Evolutionary conservation across 192 early-diverging fungal species (phyloP).

Genomic region (Phycomyces nitens): DNA sequence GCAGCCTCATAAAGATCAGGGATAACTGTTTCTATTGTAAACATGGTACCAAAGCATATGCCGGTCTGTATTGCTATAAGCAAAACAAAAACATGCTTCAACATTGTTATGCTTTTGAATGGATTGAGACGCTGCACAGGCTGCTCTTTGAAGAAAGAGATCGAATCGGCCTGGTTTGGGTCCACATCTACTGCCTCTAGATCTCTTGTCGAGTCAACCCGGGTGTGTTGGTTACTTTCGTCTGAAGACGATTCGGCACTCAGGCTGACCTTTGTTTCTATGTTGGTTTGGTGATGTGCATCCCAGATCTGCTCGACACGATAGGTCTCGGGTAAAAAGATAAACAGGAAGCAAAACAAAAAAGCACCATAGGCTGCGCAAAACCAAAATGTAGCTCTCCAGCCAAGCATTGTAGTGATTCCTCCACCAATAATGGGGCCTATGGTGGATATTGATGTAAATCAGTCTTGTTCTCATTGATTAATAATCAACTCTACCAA

Average conservation of each 20-base stretch:
- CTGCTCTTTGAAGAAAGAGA: neutral
- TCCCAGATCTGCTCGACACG: slow-evolving; percentile 5
- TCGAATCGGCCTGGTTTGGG: neutral
- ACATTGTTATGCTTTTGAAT: slow-evolving; percentile 4
- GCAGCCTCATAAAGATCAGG: slow-evolving; percentile 14
- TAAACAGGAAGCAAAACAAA: slow-evolving; percentile 24
- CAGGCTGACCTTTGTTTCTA: neutral
- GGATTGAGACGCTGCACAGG: neutral
- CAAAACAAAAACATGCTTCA: slow-evolving; percentile 1
- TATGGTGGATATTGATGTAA: neutral
- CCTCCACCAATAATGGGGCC: slow-evolving; percentile 38
- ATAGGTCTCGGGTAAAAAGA: slow-evolving; percentile 13
- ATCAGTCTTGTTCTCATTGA: too few relatives aligned
- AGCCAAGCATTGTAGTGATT: slow-evolving; percentile 31
- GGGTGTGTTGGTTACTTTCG: too few relatives aligned
- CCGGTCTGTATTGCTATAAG: slow-evolving; percentile 6
- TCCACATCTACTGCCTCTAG: neutral
- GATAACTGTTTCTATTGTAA: slow-evolving; percentile 37
- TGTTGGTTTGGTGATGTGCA: neutral
- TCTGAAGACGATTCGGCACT: too few relatives aligned
- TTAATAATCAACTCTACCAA: too few relatives aligned
- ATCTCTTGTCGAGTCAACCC: neutral
- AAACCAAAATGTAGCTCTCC: slow-evolving; percentile 39
- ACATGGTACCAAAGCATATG: slow-evolving; percentile 38
- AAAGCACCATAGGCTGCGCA: slow-evolving; percentile 29